Conservation (phyloP, 2,329 filamentous ascomycete genomes). For the Knufia fluminis region DNA sequence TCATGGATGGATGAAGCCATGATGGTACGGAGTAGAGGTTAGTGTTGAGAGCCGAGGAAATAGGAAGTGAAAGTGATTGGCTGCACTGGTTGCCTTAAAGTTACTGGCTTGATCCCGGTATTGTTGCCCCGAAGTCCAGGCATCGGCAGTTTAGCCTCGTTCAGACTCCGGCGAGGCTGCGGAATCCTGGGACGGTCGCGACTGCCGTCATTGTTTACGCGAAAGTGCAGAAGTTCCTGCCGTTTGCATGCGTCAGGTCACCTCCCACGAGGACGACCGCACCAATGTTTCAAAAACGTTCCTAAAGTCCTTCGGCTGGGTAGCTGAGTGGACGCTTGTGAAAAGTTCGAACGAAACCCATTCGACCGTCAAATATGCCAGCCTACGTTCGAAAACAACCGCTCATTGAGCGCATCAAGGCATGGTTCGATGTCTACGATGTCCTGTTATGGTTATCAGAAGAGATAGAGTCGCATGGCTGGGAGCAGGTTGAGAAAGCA, state of each 20-base stretch:
- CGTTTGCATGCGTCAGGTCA: background rate
- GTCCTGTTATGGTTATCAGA: constrained; percentile 85
- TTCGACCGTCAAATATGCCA: constrained; percentile 45
- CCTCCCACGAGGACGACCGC: background rate
- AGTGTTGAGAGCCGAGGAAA: no score
- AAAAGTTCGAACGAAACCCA: background rate
- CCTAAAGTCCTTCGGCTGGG: background rate
- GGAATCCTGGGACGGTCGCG: no score
- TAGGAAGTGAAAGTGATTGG: no score
- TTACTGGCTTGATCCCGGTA: no score
- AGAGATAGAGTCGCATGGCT: constrained; percentile 82
- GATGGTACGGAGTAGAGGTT: no score
- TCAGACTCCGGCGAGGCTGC: no score
- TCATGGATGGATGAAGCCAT: no score
- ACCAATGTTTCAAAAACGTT: constrained; percentile 7
- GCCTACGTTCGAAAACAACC: constrained; percentile 74
- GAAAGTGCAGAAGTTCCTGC: background rate
- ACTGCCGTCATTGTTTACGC: constrained; percentile 6
- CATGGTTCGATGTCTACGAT: constrained; percentile 78
- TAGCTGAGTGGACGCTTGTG: no score
- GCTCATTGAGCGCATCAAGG: constrained; percentile 68
- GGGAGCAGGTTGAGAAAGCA: constrained; percentile 66
- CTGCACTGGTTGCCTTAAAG: no score
- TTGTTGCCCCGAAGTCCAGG: no score
- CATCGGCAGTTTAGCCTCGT: no score